Percentiles rank a stretch among this genome's conserved stretches.
Conservation (phyloP, 2,329 filamentous ascomycete genomes). For the Alternaria alternata region DNA sequence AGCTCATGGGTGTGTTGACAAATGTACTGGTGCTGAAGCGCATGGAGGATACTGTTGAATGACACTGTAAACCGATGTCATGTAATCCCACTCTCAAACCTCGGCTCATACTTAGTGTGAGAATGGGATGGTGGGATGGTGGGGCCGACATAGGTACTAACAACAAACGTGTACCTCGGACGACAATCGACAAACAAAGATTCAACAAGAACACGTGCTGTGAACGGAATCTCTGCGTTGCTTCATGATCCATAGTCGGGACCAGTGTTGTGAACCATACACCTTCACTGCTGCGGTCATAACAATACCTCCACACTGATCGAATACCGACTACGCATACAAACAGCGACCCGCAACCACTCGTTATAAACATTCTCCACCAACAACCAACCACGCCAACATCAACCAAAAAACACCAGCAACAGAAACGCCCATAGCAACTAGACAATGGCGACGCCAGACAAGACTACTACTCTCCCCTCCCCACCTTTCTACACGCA, state of each 20-base stretch:
- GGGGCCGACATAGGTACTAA: background rate
- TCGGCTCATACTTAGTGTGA: background rate
- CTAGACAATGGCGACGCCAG: background rate
- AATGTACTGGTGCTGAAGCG: no score
- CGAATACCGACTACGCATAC: no score
- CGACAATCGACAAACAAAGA: background rate
- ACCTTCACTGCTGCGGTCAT: background rate
- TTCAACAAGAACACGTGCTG: background rate
- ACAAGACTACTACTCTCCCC: slow-evolving; percentile 20
- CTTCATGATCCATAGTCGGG: background rate
- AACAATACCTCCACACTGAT: background rate
- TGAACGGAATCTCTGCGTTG: background rate
- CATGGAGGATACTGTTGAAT: accelerated
- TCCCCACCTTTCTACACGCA: slow-evolving; percentile 44
- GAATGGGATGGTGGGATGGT: background rate
- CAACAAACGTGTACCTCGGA: background rate
- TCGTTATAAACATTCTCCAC: no score
- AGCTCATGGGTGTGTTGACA: background rate
- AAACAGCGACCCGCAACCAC: background rate
- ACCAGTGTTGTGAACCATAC: background rate
- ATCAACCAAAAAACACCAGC: background rate
- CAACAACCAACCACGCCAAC: background rate
- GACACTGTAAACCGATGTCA: background rate
- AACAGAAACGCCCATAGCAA: background rate
- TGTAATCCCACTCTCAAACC: background rate